These are phyloP conservation scores for Naganishia albida DNA, from an alignment of 1,284 basidiomycete genomes.

Conservation along the genomic window DNA sequence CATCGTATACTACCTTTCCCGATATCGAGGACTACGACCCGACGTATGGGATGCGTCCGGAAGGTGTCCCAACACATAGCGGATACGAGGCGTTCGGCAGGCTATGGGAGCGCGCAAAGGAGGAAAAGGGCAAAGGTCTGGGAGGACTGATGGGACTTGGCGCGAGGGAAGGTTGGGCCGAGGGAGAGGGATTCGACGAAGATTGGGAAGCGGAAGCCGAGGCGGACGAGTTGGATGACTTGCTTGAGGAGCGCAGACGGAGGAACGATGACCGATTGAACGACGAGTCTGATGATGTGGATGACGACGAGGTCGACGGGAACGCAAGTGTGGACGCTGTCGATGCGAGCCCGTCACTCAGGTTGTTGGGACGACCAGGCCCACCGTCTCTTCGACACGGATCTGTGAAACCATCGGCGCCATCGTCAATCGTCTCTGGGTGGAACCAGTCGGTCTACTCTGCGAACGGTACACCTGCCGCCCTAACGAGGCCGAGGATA, in stretches of 20 bases:
- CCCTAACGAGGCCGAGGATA: constrained; percentile 68
- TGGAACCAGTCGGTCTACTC: constrained; percentile 6
- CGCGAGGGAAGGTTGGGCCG: constrained; percentile 42
- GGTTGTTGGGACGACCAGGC: background rate
- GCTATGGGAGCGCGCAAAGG: constrained; percentile 64
- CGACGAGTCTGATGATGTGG: constrained; percentile 39
- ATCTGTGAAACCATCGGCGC: constrained; percentile 62
- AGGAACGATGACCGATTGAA: constrained; percentile 33
- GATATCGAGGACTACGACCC: constrained; percentile 92
- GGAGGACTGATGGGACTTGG: constrained; percentile 47
- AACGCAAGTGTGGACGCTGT: constrained; percentile 29
- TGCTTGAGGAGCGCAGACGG: constrained; percentile 2
- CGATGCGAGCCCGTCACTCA: constrained; percentile 29
- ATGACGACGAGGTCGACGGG: constrained; percentile 30
- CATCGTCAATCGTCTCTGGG: constrained; percentile 67
- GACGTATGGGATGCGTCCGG: constrained; percentile 93
- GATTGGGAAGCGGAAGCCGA: constrained; percentile 36
- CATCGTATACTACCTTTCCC: constrained; percentile 62
- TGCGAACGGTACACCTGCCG: background rate
- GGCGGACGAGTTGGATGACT: constrained; percentile 31
- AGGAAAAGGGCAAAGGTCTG: constrained; percentile 60
- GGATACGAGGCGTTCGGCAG: constrained; percentile 53
- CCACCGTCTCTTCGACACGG: background rate
- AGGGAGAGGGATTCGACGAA: constrained; percentile 65
- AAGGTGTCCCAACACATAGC: constrained; percentile 67